Evolutionary conservation across 371 early-diverging fungal species (phyloP).

Genomic region (Blakeslea trispora): DNA sequence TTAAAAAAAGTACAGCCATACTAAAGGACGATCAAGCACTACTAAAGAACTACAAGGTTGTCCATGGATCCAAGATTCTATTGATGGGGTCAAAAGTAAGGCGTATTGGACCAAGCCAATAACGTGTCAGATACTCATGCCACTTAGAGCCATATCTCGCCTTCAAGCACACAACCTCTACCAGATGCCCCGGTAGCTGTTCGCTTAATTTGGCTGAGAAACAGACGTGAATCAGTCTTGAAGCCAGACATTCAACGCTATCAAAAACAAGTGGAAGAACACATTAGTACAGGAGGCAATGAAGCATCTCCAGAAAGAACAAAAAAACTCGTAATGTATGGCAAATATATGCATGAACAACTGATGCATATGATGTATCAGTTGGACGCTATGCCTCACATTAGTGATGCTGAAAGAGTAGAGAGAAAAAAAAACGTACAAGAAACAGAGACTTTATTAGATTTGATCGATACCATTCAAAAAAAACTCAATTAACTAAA

Average conservation of each 20-base stretch:
- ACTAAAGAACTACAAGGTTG: constrained; percentile 18
- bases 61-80: constrained; percentile 17
- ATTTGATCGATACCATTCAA: constrained; percentile 12
- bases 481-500: not conserved
- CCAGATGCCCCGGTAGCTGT: constrained; percentile 15
- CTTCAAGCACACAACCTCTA: constrained; percentile 6
- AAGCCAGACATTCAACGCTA: constrained; percentile 17
- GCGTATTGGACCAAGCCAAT: not conserved
- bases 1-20: constrained; percentile 11
- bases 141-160: constrained; percentile 4
- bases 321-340: constrained; percentile 17
- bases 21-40: constrained; percentile 13
- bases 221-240: constrained; percentile 14
- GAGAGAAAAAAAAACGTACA: constrained; percentile 14
- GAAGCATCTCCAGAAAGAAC: constrained; percentile 2
- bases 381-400: constrained; percentile 20
- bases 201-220: constrained; percentile 9
- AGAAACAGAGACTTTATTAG: constrained; percentile 14
- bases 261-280: constrained; percentile 14
- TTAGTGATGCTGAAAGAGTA: constrained; percentile 9
- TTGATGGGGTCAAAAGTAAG: constrained; percentile 25
- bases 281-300: not conserved
- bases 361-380: constrained; percentile 21
- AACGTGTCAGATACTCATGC: not conserved
- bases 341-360: constrained; percentile 21